Percentiles rank a stretch among this genome's conserved stretches.
Conservation (phyloP, 345 rosid genomes). For the Microcos paniculata region DNA sequence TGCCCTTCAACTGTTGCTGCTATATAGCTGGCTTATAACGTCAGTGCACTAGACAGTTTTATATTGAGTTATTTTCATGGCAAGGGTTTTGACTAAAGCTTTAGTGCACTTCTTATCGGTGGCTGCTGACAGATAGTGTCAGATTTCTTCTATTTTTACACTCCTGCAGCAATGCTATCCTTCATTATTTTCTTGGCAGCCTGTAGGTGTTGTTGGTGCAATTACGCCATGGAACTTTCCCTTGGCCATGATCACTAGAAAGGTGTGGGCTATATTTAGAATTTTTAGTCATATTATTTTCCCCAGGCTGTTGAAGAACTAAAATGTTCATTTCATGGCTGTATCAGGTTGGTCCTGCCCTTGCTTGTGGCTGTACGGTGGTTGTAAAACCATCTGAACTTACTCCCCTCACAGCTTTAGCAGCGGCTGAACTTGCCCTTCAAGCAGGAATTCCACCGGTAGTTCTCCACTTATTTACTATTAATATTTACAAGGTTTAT, state of each 20-base stretch:
- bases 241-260: conserved; percentile 96
- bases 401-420: conserved; percentile 93
- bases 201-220: conserved; percentile 96
- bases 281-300: not conserved
- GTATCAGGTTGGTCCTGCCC: conserved; percentile 93
- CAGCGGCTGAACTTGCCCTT: conserved; percentile 91
- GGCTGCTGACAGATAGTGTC: not conserved
- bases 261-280: conserved; percentile 47
- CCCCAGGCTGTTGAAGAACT: conserved; percentile 7
- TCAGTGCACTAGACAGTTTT: not conserved
- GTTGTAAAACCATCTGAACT: conserved; percentile 95
- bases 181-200: conserved; percentile 53
- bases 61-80: not conserved
- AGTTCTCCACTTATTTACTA: conserved; percentile 27
- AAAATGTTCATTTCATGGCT: conserved; percentile 21
- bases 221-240: conserved; percentile 99
- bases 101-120: not conserved
- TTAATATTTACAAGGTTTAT: not conserved
- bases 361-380: conserved; percentile 97
- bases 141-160: conserved; percentile 12
- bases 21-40: not conserved
- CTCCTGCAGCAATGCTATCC: conserved; percentile 1
- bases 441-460: conserved; percentile 99
- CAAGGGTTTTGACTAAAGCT: conserved; percentile 1
- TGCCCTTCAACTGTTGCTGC: not conserved